Evolutionary conservation across 129 eudicot species (phyloP).

Genomic region (Escallonia herrerae): DNA sequence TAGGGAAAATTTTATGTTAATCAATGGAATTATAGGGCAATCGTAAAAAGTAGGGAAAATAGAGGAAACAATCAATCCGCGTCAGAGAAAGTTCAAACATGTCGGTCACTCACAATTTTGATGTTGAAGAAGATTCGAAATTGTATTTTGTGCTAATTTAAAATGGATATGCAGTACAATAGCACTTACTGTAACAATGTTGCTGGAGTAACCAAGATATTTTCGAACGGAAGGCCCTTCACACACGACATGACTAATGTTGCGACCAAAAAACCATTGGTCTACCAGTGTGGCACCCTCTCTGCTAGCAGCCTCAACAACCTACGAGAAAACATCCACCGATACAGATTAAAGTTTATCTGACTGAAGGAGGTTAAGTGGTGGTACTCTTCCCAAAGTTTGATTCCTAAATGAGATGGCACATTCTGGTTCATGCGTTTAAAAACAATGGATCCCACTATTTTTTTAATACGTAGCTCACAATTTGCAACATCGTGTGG

Average conservation of each 20-base stretch:
- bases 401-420: no score
- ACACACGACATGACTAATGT: conserved; percentile 75
- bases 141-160: background rate
- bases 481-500: no score
- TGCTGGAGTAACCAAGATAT: conserved; percentile 68
- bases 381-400: no score
- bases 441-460: no score
- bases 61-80: background rate
- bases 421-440: no score
- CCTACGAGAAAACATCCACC: conserved; percentile 34
- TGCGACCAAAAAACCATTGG: conserved; percentile 69
- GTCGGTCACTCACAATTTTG: no score
- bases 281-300: conserved; percentile 59
- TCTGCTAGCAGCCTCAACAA: conserved; percentile 55
- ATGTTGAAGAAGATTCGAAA: background rate
- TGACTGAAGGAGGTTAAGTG: no score
- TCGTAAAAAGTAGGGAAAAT: background rate
- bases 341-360: conserved; percentile 1
- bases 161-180: background rate
- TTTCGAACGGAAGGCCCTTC: conserved; percentile 67
- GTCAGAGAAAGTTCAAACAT: background rate
- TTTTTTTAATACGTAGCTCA: no score
- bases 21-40: background rate
- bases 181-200: conserved; percentile 79
- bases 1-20: conserved; percentile 21